Evolutionary conservation across 345 rosid species (phyloP), one percentile per base, ranked within the genome.

Genomic region (Linum tenue): DNA sequence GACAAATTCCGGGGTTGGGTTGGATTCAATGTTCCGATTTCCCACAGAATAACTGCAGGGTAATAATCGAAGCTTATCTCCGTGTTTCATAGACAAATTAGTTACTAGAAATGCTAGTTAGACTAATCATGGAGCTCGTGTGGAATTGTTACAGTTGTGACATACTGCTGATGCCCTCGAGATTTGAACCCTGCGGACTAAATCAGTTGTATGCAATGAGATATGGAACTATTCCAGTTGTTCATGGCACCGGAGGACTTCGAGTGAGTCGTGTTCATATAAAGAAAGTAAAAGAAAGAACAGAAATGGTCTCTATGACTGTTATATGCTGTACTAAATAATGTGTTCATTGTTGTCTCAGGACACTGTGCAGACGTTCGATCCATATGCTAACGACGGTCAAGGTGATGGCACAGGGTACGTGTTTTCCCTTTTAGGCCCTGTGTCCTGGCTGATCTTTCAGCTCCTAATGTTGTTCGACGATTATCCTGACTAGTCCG

Each of bases 11-110:
- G 98, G 36, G 97, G 97, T 50, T 92, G 98, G 98, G 97, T 92
- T 72, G 97, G 98, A 61, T 92, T 92, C 67, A 84, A 84, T 65
- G 88, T 92, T 71, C 95, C 97, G 39, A 77, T 90, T 73, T 90
- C 98, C 69, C 98, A 92, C 75, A 78, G 83, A 69, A 92, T 92
- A 71, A 92, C 98, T 4, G 96, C 98, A 38, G 97, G 98, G 97
- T 92, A 88, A 78, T 65, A 43, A 48, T 38, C 58, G 53, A 56
- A 57, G 31, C 31, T 73, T 72, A 43, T 59, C 8, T 14, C 38
- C 31, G 55, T 6, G 37, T 58, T 63, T 59, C 16, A 38, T 40
- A 11, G 31, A 22, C 60, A 37, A 12, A 57, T 22, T 7, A 48
- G 56, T 50, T 63, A 10, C 37, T 56, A 4, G 38, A 55, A 40